phyloP scores from a whole-genome alignment of 192 early-diverging fungal genomes.

The Coemansia sp. region DNA sequence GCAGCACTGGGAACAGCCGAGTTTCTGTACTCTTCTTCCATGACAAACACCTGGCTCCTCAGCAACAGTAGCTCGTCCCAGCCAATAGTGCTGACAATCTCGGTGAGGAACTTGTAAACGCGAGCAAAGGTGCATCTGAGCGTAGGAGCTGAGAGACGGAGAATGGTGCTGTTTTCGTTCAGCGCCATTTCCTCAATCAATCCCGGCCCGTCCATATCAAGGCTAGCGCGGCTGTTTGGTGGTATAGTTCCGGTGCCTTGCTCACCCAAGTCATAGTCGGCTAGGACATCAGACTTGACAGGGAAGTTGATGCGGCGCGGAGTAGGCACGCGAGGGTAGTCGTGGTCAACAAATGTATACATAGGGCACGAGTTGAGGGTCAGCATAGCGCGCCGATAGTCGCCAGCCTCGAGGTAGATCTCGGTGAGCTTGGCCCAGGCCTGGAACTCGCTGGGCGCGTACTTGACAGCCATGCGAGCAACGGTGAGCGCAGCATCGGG shows the following conservation, averaged over 20 bases:
- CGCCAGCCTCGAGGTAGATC: conserved; percentile 82
- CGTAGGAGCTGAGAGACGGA: conserved; percentile 82
- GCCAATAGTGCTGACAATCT: conserved; percentile 78
- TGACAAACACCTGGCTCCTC: conserved; percentile 91
- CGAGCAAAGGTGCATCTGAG: conserved; percentile 91
- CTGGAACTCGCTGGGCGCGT: conserved; percentile 90
- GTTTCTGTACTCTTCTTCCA: conserved; percentile 97
- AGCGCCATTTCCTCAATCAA: conserved; percentile 38
- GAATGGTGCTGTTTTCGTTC: conserved; percentile 59
- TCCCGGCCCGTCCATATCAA: conserved; percentile 38
- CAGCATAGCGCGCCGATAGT: conserved; percentile 81
- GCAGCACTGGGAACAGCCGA: conserved; percentile 24
- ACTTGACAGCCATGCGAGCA: conserved; percentile 90
- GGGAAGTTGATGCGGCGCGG: conserved; percentile 88
- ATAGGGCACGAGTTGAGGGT: conserved; percentile 98
- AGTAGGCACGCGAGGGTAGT: conserved; percentile 87
- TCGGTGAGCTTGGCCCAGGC: conserved; percentile 97
- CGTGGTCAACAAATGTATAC: conserved; percentile 89
- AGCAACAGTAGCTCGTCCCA: conserved; percentile 94
- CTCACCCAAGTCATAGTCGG: conserved; percentile 47
- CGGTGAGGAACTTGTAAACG: conserved; percentile 82
- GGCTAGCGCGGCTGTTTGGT: conserved; percentile 23
- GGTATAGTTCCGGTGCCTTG: conserved; percentile 30
- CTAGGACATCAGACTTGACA: conserved; percentile 74
- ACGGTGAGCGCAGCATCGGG: conserved; percentile 79